Evolutionary conservation across 371 early-diverging fungal genomes (phyloP).

Genomic region (Zopfochytrium polystomum): DNA sequence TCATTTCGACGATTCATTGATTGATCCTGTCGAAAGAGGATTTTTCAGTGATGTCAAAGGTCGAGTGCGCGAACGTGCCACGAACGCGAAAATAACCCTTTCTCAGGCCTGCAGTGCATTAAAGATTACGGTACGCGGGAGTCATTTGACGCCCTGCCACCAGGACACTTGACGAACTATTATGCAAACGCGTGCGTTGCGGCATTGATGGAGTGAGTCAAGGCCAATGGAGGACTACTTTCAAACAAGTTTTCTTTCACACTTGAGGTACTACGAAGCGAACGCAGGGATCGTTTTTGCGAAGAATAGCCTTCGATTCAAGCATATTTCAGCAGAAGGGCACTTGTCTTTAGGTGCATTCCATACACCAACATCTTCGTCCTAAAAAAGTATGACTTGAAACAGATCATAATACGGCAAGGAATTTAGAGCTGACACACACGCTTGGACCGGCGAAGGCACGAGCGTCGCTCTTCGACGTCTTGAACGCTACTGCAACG

Average conservation of each 20-base stretch:
- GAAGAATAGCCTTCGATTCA: constrained; percentile 61
- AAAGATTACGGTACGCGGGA: constrained; percentile 14
- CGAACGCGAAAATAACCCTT: neutral
- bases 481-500: constrained; percentile 61
- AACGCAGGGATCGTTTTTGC: constrained; percentile 51
- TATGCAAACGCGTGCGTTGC: constrained; percentile 57
- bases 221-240: neutral
- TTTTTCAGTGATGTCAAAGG: constrained; percentile 61
- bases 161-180: constrained; percentile 31
- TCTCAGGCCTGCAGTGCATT: constrained; percentile 18
- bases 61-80: constrained; percentile 8
- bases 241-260: neutral
- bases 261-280: constrained; percentile 53
- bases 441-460: constrained; percentile 46
- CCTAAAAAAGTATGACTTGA: neutral
- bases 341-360: constrained; percentile 60
- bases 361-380: neutral
- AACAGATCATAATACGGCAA: constrained; percentile 42
- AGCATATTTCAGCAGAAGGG: constrained; percentile 60
- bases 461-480: constrained; percentile 52
- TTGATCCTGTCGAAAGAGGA: constrained; percentile 53
- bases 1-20: constrained; percentile 41
- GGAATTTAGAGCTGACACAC: constrained; percentile 64
- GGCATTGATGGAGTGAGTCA: constrained; percentile 49
- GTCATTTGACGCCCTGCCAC: constrained; percentile 10